Percentiles rank a stretch among this genome's conserved stretches.
Evolutionary conservation across 192 early-diverging fungal genomes (phyloP).

Genomic region (Linnemannia hyalina): DNA sequence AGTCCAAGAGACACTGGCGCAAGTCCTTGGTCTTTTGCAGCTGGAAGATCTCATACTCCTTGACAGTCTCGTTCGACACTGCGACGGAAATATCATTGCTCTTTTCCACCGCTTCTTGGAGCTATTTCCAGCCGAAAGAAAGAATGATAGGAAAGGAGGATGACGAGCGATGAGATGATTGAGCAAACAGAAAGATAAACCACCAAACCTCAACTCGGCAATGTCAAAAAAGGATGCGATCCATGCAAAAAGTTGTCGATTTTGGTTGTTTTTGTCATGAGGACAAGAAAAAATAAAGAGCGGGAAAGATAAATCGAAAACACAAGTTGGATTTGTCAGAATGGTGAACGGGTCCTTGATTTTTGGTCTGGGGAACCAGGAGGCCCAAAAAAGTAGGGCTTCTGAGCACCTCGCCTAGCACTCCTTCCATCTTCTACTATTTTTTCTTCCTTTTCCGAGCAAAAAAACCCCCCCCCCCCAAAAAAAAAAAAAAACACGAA

Average conservation of each 20-base stretch:
- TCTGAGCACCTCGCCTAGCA: neutral
- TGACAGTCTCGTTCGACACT: constrained; percentile 83
- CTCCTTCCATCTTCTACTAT: neutral
- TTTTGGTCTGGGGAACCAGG: constrained; percentile 4
- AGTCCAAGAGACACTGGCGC: constrained; percentile 79
- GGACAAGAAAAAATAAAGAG: neutral
- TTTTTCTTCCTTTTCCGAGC: neutral
- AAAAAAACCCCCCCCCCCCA: neutral
- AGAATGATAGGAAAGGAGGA: neutral
- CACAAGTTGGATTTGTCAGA: neutral
- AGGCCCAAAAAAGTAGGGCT: neutral
- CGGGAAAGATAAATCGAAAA: neutral
- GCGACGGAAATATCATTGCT: constrained; percentile 76
- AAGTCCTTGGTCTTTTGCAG: constrained; percentile 85
- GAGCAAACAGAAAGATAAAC: neutral
- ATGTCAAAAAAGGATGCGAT: neutral
- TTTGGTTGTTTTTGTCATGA: neutral
- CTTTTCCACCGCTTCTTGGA: constrained; percentile 83
- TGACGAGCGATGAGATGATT: neutral
- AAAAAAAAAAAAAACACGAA: constrained; percentile 5
- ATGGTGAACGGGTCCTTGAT: neutral
- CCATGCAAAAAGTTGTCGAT: neutral
- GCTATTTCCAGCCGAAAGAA: constrained; percentile 61
- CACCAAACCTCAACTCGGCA: neutral
- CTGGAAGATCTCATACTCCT: constrained; percentile 90